Conservation (phyloP, 768 basidiomycete species). For the Leccinum imitatum region DNA sequence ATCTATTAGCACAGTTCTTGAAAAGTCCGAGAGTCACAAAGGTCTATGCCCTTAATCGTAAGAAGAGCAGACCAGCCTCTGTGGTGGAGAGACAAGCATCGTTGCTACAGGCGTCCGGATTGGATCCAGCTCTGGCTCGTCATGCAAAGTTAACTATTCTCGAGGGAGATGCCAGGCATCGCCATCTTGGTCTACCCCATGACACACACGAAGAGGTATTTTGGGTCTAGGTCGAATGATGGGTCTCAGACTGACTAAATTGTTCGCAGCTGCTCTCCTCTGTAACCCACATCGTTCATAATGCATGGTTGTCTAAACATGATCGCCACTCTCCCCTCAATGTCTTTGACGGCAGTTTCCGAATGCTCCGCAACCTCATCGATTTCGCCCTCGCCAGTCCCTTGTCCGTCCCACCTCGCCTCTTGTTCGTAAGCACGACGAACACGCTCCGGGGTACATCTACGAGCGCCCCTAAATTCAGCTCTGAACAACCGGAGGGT, state of each 20-base stretch:
- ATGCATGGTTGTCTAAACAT: conserved; percentile 19
- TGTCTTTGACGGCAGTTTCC: conserved; percentile 11
- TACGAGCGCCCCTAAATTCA: no score
- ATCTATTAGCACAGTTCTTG: conserved; percentile 27
- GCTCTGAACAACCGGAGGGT: background rate
- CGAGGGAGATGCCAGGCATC: conserved; percentile 27
- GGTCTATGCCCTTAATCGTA: conserved; percentile 34
- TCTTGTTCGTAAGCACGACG: conserved; percentile 36
- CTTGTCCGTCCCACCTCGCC: conserved; percentile 23
- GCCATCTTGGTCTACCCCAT: conserved; percentile 28
- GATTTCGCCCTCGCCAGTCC: conserved; percentile 38
- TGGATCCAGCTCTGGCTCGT: conserved; percentile 28
- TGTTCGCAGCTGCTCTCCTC: conserved; percentile 19
- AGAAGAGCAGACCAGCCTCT: conserved; percentile 13
- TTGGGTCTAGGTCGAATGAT: background rate
- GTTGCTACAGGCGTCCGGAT: conserved; percentile 31
- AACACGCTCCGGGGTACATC: conserved; percentile 7
- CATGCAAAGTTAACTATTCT: conserved; percentile 34
- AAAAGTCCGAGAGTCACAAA: conserved; percentile 8
- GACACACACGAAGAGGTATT: conserved; percentile 29
- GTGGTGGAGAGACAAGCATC: conserved; percentile 28
- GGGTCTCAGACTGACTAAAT: conserved; percentile 1
- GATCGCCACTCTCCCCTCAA: conserved; percentile 6
- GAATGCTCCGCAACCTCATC: conserved; percentile 31
- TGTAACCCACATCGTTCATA: conserved; percentile 41